Conservation (phyloP, 2,329 filamentous ascomycete genomes). For the Plectosphaerella cucumerina region DNA sequence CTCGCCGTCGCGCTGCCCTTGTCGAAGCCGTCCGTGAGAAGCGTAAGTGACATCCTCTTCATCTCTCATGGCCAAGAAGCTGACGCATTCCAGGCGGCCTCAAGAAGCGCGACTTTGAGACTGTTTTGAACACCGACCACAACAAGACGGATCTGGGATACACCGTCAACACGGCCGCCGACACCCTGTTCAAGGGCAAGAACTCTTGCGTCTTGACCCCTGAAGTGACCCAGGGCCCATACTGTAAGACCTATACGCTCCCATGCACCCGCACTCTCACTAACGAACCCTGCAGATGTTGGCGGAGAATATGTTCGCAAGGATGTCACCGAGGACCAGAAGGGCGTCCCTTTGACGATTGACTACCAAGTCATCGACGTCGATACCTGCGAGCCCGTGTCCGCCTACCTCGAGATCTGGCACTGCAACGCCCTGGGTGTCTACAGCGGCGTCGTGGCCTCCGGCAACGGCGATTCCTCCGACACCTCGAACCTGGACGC, state of each 20-base stretch:
- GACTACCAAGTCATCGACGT: conserved; percentile 40
- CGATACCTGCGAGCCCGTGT: conserved; percentile 33
- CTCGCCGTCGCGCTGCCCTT: conserved; percentile 36
- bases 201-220: conserved; percentile 40
- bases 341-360: conserved; percentile 32
- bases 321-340: conserved; percentile 35
- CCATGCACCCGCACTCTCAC: background rate
- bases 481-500: conserved; percentile 23
- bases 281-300: conserved; percentile 17
- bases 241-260: conserved; percentile 23
- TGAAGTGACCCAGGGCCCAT: conserved; percentile 44
- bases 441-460: conserved; percentile 34
- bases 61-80: background rate
- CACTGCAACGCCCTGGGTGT: conserved; percentile 41
- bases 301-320: conserved; percentile 31
- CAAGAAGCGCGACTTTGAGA: conserved; percentile 24
- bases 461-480: conserved; percentile 26
- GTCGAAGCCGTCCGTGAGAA: conserved; percentile 37
- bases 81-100: conserved; percentile 14
- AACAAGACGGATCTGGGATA: conserved; percentile 26
- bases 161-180: conserved; percentile 19
- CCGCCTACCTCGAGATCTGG: conserved; percentile 39
- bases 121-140: conserved; percentile 27
- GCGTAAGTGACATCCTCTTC: conserved; percentile 14
- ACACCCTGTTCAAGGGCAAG: conserved; percentile 28